phyloP scores from a whole-genome alignment of 2,329 filamentous ascomycete species.

The Parastagonospora nodorum region DNA sequence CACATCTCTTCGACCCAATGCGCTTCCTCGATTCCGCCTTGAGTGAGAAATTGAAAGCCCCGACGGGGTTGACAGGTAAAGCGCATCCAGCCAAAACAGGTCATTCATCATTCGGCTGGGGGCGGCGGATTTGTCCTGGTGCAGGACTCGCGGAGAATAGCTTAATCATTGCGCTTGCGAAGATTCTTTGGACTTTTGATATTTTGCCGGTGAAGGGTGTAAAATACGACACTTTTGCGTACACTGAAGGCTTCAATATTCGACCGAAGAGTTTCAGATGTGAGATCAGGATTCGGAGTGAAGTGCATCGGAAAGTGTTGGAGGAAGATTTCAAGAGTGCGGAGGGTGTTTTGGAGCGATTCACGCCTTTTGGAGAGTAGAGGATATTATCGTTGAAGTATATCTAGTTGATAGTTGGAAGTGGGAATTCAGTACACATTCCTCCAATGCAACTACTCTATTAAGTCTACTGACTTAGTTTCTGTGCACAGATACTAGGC shows the following conservation, averaged over 20 bases:
- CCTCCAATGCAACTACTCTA: too few species aligned
- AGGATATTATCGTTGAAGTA: neutral
- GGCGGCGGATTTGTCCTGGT: constrained; percentile 39
- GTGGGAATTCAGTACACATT: neutral
- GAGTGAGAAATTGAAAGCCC: constrained; percentile 19
- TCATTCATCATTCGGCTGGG: constrained; percentile 45
- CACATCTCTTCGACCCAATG: constrained; percentile 48
- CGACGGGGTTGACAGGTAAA: constrained; percentile 21
- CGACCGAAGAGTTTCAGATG: constrained; percentile 45
- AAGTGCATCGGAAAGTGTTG: constrained; percentile 35
- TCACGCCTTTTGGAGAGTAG: constrained; percentile 42
- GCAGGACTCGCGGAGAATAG: constrained; percentile 38
- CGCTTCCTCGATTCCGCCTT: constrained; percentile 44
- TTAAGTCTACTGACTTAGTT: too few species aligned
- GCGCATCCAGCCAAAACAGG: constrained; percentile 37
- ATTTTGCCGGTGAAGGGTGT: constrained; percentile 36
- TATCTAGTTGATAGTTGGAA: neutral
- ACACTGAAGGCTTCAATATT: constrained; percentile 51
- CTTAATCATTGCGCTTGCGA: constrained; percentile 40
- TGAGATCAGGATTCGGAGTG: constrained; percentile 39
- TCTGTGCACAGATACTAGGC: too few species aligned
- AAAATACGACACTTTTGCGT: constrained; percentile 47
- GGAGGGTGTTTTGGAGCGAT: constrained; percentile 38
- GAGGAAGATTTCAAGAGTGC: constrained; percentile 35
- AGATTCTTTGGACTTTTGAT: constrained; percentile 44